Evolutionary conservation across 1,139 yeast species (phyloP), one percentile per base, ranked within the genome.

Genomic region (Saccharomycopsis hybrid): DNA sequence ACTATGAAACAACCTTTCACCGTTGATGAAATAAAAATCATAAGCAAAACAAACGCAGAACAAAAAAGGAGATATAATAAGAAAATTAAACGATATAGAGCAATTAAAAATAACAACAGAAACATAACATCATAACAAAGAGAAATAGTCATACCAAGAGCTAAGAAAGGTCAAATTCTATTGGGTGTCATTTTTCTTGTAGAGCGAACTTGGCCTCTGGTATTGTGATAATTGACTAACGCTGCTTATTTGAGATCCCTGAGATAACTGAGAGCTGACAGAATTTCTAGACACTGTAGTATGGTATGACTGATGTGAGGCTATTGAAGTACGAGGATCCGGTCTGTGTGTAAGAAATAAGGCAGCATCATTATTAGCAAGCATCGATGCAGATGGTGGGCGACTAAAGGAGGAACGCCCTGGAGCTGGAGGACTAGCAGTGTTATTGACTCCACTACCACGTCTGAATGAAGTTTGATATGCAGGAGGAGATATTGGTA

Each of bases 251-350:
- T 29, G 49, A 13, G 43, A 37, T 5, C 9, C 9, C 27, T 41
- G 49, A 8, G 49, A 46, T 11, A 13, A 41, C 13, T 41, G 36
- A 2, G 44, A 41, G 31, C 49, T 33, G 28, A 46, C 49, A n/a
- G 49, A 46, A 29, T 33, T 40, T 41, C 48, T 28, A 7, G 43
- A 37, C n/a, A 32, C 24, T 5, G 35, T 5, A 25, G 39, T 31
- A n/a, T 11, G 7, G 25, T 28, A 30, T 18, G 48, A 31, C 13
- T 39, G 31, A 8, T 18, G 32, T 8, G 49, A 41, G 18, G 18
- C 18, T 18, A 18, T 18, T 5, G 44, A 41, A 5, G 33, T 8
- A 5, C 39, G 18, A 24, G 49, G 33, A 8, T 27, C 39, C 25
- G 18, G 25, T 18, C n/a, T 25, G 9, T 28, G 38, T 33, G 29